phyloP scores from a whole-genome alignment of 192 early-diverging fungal genomes.

The Mortierella claussenii region DNA sequence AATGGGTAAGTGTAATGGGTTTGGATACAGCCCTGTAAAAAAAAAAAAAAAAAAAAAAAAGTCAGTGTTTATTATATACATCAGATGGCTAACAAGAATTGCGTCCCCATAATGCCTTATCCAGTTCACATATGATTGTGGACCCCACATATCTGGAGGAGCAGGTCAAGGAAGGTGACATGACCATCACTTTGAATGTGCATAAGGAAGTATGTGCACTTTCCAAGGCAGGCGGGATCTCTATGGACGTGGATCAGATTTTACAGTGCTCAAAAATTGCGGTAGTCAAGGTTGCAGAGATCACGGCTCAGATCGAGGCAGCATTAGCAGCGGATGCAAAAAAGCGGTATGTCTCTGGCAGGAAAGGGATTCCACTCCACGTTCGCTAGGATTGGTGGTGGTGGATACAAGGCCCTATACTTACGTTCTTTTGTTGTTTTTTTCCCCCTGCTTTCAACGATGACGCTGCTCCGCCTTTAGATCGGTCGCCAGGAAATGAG shows the following conservation, averaged over 20 bases:
- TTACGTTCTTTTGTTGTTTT: not conserved
- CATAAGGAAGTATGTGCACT: constrained; percentile 94
- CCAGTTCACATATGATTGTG: constrained; percentile 70
- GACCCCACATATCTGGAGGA: constrained; percentile 93
- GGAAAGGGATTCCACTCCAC: too few species aligned
- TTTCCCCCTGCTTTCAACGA: not conserved
- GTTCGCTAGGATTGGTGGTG: too few species aligned
- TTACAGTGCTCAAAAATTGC: constrained; percentile 88
- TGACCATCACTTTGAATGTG: constrained; percentile 91
- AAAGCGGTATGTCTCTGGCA: constrained; percentile 28
- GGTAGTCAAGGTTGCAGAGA: constrained; percentile 71
- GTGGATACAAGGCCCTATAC: too few species aligned
- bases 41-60: too few species aligned
- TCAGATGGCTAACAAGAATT: too few species aligned
- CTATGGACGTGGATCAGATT: constrained; percentile 80
- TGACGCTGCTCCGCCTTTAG: not conserved
- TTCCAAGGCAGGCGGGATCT: constrained; percentile 89
- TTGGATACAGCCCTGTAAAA: too few species aligned
- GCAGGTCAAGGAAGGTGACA: constrained; percentile 80
- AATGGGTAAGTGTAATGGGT: constrained; percentile 77
- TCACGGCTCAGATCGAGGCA: constrained; percentile 82
- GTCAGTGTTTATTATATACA: too few species aligned
- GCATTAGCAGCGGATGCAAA: constrained; percentile 69
- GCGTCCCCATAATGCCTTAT: too few species aligned
- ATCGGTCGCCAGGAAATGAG: constrained; percentile 14